phyloP scores from a whole-genome alignment of 116 monocot genomes.

The Posidonia oceanica region DNA sequence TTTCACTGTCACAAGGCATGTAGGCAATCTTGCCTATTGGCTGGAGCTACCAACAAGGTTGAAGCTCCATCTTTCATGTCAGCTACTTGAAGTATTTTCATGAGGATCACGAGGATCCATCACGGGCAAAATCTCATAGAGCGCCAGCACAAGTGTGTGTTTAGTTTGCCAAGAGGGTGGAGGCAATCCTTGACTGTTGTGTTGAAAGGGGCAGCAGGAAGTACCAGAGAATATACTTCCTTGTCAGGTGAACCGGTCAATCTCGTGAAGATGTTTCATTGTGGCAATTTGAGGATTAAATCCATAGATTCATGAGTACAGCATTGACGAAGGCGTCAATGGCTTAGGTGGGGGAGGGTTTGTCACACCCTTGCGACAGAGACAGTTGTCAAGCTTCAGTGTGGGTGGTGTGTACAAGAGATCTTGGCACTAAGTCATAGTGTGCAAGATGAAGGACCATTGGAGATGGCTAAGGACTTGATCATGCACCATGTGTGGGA shows the following conservation, averaged over 20 bases:
- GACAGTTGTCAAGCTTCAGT: no score
- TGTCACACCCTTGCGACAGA: not conserved
- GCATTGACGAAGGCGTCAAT: not conserved
- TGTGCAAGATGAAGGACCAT: no score
- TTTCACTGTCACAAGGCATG: not conserved
- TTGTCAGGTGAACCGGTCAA: not conserved
- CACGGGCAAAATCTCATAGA: not conserved
- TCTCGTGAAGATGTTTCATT: not conserved
- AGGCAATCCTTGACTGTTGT: not conserved
- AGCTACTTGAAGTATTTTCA: not conserved
- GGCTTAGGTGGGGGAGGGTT: conserved; percentile 3
- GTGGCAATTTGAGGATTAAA: not conserved
- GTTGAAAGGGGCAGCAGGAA: not conserved
- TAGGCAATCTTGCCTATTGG: not conserved
- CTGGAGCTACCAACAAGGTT: not conserved
- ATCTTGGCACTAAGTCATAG: no score
- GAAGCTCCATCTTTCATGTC: no score
- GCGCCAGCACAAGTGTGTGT: no score
- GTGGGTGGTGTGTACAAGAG: no score
- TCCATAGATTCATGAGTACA: not conserved
- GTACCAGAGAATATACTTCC: not conserved
- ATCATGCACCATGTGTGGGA: no score
- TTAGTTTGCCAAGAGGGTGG: not conserved
- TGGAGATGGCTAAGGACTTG: no score
- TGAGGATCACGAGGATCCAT: not conserved